These are phyloP conservation scores for Termitomyces bulborhizus DNA, from an alignment of 768 basidiomycete species.

Conservation along the genomic window DNA sequence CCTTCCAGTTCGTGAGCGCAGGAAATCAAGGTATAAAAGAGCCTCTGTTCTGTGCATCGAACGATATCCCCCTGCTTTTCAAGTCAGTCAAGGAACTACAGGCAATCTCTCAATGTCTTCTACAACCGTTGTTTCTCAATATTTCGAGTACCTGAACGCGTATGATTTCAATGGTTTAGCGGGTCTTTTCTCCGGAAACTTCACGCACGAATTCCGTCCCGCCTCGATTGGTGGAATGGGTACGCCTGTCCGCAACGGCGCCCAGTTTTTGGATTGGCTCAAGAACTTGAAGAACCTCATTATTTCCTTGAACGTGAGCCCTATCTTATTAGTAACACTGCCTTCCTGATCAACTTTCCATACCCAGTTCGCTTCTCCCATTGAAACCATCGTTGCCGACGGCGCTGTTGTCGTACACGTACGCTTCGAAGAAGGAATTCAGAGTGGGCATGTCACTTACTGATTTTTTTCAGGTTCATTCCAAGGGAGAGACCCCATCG, in stretches of 20 bases:
- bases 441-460: background rate
- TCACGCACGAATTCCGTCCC: conserved; percentile 6
- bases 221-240: conserved; percentile 5
- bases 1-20: background rate
- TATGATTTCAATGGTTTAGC: conserved; percentile 1
- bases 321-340: background rate
- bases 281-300: conserved; percentile 1
- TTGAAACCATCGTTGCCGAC: conserved; percentile 3
- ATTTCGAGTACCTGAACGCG: conserved; percentile 1
- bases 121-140: conserved; percentile 1
- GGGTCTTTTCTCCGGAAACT: conserved; percentile 3
- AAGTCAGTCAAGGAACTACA: background rate
- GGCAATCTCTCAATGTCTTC: conserved; percentile 4
- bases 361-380: background rate
- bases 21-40: background rate
- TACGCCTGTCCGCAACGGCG: background rate
- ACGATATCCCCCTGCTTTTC: background rate
- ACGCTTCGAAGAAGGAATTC: background rate
- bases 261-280: conserved; percentile 4
- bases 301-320: conserved; percentile 5
- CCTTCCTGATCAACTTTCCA: background rate
- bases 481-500: background rate
- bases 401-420: conserved; percentile 7
- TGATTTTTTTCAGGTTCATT: background rate
- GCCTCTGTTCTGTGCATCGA: background rate